Evolutionary conservation across 495 filamentous ascomycete genomes (phyloP), one percentile per base, ranked within the genome.

Genomic region (Margaritispora aquatica): DNA sequence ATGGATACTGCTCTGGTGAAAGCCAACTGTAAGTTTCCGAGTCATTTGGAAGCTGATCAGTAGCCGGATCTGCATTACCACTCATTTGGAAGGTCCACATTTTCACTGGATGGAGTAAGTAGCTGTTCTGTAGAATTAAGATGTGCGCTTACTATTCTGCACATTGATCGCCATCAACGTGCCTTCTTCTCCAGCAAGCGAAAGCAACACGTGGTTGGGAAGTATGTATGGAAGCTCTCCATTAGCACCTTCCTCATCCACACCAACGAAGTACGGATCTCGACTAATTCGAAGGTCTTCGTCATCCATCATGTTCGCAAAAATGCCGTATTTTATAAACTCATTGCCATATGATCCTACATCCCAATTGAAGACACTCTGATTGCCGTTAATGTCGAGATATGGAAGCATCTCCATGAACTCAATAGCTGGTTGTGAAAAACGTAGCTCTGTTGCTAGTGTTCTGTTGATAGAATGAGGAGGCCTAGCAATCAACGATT

Each of bases 381-480:
- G 26, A 44, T 46, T 44, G 38, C 17, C 38, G 19, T 44, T 44
- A 17, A 44, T 26, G 17, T 38, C 44, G 21, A 55, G 31, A 20
- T 57, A 57, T 21, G 54, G 54, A 19, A 57, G 54, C 11, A 26
- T 24, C 19, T 57, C 36, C 24, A 57, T 17, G 2, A 57, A 4
- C 19, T 47, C 24, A 4, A 57, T 57, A 8, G 54, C 54, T 15
- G 29, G 24, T 11, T 36, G 22, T 15, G 54, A 57, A n/a, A 57
- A 29, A 15, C 24, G 31, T 17, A 57, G 20, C 24, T 57, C 41
- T 13, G 44, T 21, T 26, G 54, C 54, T 19, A 38, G 38, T 26
- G 54, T 57, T 17, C 11, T 57, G 38, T 57, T 57, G 1, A 57
- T 57, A 17, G 21, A 7, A 22, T 57, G 54, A 3, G 54, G 54